phyloP scores from a whole-genome alignment of 2,329 filamentous ascomycete genomes.

The Claviceps cyperi region DNA sequence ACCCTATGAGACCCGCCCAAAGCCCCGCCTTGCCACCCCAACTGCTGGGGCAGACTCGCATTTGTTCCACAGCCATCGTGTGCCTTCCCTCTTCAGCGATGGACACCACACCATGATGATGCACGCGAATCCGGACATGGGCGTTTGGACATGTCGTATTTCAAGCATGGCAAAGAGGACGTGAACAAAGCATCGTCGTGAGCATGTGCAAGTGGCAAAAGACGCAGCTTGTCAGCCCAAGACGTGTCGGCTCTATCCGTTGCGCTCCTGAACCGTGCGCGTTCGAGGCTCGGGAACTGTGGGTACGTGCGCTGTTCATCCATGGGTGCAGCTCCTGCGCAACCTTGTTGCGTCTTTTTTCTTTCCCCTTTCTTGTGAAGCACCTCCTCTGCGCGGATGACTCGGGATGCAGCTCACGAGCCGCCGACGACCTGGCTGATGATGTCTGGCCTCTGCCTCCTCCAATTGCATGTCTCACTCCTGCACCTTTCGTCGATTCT shows the following conservation, averaged over 20 bases:
- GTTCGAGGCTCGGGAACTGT: background rate
- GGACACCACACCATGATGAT: no score
- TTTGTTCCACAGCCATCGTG: no score
- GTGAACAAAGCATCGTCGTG: no score
- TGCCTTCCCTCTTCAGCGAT: no score
- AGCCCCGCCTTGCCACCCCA: no score
- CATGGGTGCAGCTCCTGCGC: background rate
- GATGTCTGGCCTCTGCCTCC: background rate
- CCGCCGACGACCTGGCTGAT: background rate
- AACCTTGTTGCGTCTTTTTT: background rate
- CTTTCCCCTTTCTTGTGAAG: background rate
- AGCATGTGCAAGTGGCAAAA: background rate
- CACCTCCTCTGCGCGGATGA: background rate
- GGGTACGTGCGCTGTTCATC: background rate
- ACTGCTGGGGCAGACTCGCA: no score
- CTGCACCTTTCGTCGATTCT: no score
- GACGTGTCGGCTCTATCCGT: background rate
- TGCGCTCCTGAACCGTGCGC: background rate
- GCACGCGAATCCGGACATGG: no score
- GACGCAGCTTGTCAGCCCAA: background rate
- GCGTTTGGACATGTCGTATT: no score
- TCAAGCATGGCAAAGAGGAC: no score
- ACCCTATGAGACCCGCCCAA: no score
- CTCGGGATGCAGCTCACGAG: background rate
- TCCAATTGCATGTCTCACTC: background rate